phyloP scores from a whole-genome alignment of 2,329 filamentous ascomycete genomes.

The Chaetomium sp. region DNA sequence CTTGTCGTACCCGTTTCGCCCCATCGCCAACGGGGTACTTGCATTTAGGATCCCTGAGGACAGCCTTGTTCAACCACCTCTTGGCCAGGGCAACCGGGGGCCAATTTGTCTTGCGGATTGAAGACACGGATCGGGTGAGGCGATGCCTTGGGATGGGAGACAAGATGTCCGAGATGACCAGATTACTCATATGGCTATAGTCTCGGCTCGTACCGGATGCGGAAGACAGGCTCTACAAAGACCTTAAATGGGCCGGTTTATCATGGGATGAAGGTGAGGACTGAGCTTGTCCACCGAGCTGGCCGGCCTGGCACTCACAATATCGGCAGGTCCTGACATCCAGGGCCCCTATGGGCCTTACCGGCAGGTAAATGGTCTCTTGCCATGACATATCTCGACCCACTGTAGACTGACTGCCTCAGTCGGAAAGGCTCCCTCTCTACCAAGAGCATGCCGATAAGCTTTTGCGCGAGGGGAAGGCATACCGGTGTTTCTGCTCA shows the following conservation, averaged over 20 bases:
- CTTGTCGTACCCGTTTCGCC: slow-evolving; percentile 83
- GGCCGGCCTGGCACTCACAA: slow-evolving; percentile 23
- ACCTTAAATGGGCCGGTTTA: slow-evolving; percentile 85
- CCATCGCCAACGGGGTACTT: slow-evolving; percentile 94
- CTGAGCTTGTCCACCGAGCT: neutral
- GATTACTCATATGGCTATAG: slow-evolving; percentile 46
- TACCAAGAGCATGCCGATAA: slow-evolving; percentile 72
- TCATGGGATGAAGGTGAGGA: slow-evolving; percentile 83
- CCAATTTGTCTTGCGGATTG: slow-evolving; percentile 86
- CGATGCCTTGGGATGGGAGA: neutral
- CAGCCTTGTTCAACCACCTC: slow-evolving; percentile 93
- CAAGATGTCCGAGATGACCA: neutral
- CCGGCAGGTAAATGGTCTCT: slow-evolving; percentile 62
- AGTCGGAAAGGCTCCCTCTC: slow-evolving; percentile 76
- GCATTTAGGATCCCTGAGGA: slow-evolving; percentile 87
- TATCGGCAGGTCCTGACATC: slow-evolving; percentile 67
- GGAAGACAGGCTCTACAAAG: slow-evolving; percentile 73
- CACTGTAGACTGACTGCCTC: slow-evolving; percentile 10
- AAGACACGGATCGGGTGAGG: slow-evolving; percentile 89
- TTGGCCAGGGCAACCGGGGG: slow-evolving; percentile 86
- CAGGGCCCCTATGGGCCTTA: slow-evolving; percentile 85
- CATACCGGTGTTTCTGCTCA: slow-evolving; percentile 93
- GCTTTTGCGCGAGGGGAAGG: slow-evolving; percentile 70
- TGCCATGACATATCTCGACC: neutral
- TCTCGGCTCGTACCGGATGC: slow-evolving; percentile 80